Evolutionary conservation across 495 filamentous ascomycete genomes (phyloP).

Genomic region (Lepidopterella palustris): DNA sequence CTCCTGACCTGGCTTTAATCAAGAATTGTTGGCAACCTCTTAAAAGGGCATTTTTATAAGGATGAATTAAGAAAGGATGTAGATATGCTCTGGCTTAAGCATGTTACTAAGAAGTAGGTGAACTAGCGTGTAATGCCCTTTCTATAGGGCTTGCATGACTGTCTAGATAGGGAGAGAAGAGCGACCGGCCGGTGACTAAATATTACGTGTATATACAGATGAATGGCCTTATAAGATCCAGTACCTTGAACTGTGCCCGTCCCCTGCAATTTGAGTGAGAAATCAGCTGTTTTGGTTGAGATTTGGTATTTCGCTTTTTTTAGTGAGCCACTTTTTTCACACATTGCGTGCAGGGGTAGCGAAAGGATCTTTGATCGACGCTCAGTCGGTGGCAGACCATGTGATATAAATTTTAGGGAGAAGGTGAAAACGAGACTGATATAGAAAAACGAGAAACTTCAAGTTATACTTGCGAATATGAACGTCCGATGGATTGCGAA

Average conservation of each 20-base stretch:
- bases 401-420: no score
- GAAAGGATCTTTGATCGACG: no score
- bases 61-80: background rate
- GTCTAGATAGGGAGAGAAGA: no score
- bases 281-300: no score
- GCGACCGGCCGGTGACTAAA: no score
- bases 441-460: no score
- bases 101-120: background rate
- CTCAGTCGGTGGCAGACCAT: no score
- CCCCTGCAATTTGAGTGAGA: background rate
- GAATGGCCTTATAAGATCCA: background rate
- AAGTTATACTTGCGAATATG: no score
- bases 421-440: no score
- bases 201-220: no score
- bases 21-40: background rate
- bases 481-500: no score
- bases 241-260: background rate
- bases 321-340: background rate
- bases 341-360: background rate
- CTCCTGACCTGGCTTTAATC: background rate
- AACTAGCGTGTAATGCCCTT: background rate
- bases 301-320: background rate
- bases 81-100: background rate
- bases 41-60: background rate
- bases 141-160: no score